Percentiles rank a stretch among this genome's conserved stretches.
Conservation (phyloP, 83 land plant species). For the Larix sibirica region DNA sequence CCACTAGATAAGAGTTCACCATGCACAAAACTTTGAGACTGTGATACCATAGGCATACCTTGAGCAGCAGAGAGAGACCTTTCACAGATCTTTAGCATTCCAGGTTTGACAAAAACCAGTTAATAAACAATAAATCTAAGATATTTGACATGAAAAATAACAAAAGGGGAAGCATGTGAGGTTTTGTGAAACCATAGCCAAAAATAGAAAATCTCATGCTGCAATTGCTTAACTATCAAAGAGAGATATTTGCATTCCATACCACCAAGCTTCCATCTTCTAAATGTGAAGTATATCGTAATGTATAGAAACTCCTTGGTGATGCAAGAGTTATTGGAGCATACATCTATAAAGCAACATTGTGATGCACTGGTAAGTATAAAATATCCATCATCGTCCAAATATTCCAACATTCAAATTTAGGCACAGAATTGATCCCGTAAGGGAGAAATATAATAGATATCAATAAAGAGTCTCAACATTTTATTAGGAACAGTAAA, state of each 20-base stretch:
- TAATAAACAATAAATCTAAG: not conserved
- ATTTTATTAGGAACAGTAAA: not conserved
- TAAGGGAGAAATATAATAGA: not conserved
- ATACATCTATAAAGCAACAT: conserved; percentile 21
- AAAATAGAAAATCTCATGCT: not conserved
- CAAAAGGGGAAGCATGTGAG: not conserved
- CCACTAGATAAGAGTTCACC: conserved; percentile 38
- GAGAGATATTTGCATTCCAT: not conserved
- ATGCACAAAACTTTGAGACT: conserved; percentile 22
- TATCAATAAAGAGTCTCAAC: not conserved
- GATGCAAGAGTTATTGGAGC: conserved; percentile 32
- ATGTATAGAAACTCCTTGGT: conserved; percentile 26
- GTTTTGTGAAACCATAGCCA: conserved; percentile 9
- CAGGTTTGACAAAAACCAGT: conserved; percentile 10
- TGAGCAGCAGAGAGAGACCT: conserved; percentile 27
- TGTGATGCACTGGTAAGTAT: not conserved
- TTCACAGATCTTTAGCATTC: conserved; percentile 34
- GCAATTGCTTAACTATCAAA: not conserved
- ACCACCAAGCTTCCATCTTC: conserved; percentile 32
- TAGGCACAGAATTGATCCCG: not conserved
- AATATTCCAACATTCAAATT: not conserved
- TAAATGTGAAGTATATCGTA: conserved; percentile 25
- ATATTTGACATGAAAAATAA: not conserved
- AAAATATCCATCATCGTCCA: not conserved
- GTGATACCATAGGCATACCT: conserved; percentile 20